Base-by-base conservation (phyloP, 805 yeast genomes). In the Lachancea waltii region DNA sequence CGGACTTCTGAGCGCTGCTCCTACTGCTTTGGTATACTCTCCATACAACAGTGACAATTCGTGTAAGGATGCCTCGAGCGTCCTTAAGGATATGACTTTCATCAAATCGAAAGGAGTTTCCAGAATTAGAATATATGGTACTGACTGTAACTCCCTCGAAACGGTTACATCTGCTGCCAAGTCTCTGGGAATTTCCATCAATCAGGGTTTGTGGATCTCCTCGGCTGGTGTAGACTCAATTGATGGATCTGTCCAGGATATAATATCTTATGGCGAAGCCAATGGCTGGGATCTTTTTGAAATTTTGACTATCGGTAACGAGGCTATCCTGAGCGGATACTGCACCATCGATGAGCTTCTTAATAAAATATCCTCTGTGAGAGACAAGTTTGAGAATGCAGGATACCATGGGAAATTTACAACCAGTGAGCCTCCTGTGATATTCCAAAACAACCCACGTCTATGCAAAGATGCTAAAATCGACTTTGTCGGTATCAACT, bases 401-500 rank as follows among this genome's bases (percentile, higher is more conserved):
- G 97, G 97, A 26, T 89, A 78, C 64, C 62, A 67, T 7, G 96
- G 96, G 36, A 54, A 64, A 38, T 70, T 87, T 32, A 80, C 94
- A 16, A 87, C 95, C 14, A 76, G 95, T 40, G 97, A 89, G 60
- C 95, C 95, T 38, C 92, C 96, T n/a, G 81, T 73, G 10, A 63
- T 78, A 14, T 87, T 71, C 60, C 72, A 72, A 54, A 56, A 65
- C 35, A 46, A 82, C 56, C 85, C 95, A 3, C 62, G 60, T 7
- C 70, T 89, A 51, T 89, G 97, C 65, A 70, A 77, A 1, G 60
- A 61, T 22, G 74, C 85, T 5, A 84, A 64, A 10, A 75, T 87
- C 49, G 96, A 86, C 62, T 73, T 82, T 50, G 86, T 85, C 47
- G 95, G 94, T 45, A 73, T 86, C 50, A 87, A 89, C 60, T 77